Evolutionary conservation across 2,329 filamentous ascomycete genomes (phyloP), one percentile per base, ranked within the genome.

Genomic region (Thielaviopsis euricoi): DNA sequence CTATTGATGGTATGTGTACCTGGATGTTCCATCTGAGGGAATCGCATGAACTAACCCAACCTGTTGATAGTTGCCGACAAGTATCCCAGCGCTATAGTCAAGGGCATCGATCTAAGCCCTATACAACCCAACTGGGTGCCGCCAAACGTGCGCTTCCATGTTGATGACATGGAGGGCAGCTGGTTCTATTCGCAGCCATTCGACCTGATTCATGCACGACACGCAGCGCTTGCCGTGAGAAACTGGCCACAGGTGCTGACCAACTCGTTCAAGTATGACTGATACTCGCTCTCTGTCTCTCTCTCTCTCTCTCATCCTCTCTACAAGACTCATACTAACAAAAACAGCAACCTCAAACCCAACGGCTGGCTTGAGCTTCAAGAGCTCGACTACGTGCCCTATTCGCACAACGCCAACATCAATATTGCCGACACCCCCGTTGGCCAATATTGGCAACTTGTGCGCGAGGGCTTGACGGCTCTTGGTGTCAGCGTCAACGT

Each of bases 131-230:
- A 69, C 17, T 78, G 71, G 66, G 66, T 81, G 12, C 79, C 78
- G 3, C 74, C 77, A 3, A 81, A 81, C 62, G 71, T 79, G 21
- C 70, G 71, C 23, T 81, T 80, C 62, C 69, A 78, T 64, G 71
- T 82, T 12, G 79, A 82, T 59, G 79, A 82, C 61, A 71, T 77
- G 25, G 79, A 82, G 65, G 73, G 72, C 58, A 71, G 73, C 4
- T 83, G 79, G 79, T 65, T 80, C 17, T 73, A 79, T 61, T 64
- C 66, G 3, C 74, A 79, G 60, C 72, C 76, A 55, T 83, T 81
- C 57, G 79, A 83, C 65, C 81, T 80, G 60, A 74, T 83, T 37
- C 80, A 83, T 64, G 74, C 76, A n/a, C 72, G 81, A 2, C 74
- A 79, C 58, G 76, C 77, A 1, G 75, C 77, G 15, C 74, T 76